Evolutionary conservation across 257 asterid species (phyloP).

Genomic region (Nicotiana tomentosiformis): DNA sequence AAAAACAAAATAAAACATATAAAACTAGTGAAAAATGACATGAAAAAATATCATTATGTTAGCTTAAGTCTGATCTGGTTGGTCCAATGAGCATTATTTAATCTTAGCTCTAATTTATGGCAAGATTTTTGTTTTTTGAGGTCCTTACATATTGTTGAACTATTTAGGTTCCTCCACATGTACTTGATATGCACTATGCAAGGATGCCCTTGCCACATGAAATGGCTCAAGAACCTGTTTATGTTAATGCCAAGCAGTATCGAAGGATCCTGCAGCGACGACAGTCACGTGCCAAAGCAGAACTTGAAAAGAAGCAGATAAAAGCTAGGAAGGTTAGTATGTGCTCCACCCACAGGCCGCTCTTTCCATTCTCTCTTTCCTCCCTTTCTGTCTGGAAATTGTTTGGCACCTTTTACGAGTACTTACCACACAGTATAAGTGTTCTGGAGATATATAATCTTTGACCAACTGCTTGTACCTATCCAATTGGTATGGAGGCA

Average conservation of each 20-base stretch:
- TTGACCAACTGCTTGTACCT: neutral
- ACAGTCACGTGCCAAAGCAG: constrained; percentile 91
- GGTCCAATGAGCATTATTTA: neutral
- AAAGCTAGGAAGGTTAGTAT: constrained; percentile 66
- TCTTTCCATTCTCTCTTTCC: neutral
- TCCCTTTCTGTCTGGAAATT: neutral
- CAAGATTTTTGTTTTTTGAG: neutral
- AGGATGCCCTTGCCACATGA: constrained; percentile 89
- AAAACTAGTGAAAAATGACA: neutral
- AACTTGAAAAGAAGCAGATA: constrained; percentile 71
- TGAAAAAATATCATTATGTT: neutral
- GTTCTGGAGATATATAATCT: neutral
- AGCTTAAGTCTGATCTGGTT: constrained; percentile 5
- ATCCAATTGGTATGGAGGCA: neutral
- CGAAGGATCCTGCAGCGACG: constrained; percentile 77
- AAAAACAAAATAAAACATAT: neutral
- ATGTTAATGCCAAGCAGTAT: constrained; percentile 90
- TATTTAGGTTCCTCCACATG: constrained; percentile 54
- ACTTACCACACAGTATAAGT: neutral
- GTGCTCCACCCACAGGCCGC: neutral
- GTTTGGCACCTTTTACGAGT: neutral
- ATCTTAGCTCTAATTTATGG: neutral
- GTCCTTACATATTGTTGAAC: neutral
- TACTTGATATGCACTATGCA: constrained; percentile 51
- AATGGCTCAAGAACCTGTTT: constrained; percentile 85